Percentiles rank a stretch among this genome's conserved stretches.
Evolutionary conservation across 2,329 filamentous ascomycete genomes (phyloP).

Genomic region (Neonectria ditissima): DNA sequence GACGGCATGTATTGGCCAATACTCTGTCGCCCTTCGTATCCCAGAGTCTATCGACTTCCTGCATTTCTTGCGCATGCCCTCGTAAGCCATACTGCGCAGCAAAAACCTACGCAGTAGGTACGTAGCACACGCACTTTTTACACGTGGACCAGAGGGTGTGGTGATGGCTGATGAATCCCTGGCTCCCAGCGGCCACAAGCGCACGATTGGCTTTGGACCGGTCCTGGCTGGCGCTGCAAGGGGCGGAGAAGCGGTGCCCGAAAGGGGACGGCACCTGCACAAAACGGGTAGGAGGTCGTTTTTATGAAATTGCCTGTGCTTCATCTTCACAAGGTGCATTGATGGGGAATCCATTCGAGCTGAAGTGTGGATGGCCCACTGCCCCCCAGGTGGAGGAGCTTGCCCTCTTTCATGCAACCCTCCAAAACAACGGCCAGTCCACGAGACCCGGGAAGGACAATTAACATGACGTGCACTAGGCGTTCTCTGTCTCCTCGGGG

Average conservation of each 20-base stretch:
- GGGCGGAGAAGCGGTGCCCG: conserved; percentile 20
- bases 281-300: conserved; percentile 19
- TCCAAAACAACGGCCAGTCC: conserved; percentile 15
- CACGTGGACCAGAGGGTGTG: conserved; percentile 18
- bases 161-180: conserved; percentile 16
- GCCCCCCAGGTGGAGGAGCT: conserved; percentile 11
- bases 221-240: conserved; percentile 26
- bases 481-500: conserved; percentile 13
- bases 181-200: conserved; percentile 2
- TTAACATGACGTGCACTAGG: conserved; percentile 30
- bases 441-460: conserved; percentile 19
- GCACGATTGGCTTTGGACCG: conserved; percentile 22
- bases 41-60: conserved; percentile 7
- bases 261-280: conserved; percentile 24
- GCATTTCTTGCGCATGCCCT: conserved; percentile 6
- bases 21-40: conserved; percentile 15
- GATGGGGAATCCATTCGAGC: conserved; percentile 12
- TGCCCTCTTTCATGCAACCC: conserved; percentile 24
- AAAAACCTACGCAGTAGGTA: not conserved
- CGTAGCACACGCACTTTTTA: not conserved
- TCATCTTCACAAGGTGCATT: conserved; percentile 24
- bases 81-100: not conserved
- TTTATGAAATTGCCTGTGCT: conserved; percentile 25
- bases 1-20: conserved; percentile 1
- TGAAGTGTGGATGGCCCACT: conserved; percentile 7